Evolutionary conservation across 495 filamentous ascomycete genomes (phyloP).

Genomic region (Thermothielavioides terrestris): DNA sequence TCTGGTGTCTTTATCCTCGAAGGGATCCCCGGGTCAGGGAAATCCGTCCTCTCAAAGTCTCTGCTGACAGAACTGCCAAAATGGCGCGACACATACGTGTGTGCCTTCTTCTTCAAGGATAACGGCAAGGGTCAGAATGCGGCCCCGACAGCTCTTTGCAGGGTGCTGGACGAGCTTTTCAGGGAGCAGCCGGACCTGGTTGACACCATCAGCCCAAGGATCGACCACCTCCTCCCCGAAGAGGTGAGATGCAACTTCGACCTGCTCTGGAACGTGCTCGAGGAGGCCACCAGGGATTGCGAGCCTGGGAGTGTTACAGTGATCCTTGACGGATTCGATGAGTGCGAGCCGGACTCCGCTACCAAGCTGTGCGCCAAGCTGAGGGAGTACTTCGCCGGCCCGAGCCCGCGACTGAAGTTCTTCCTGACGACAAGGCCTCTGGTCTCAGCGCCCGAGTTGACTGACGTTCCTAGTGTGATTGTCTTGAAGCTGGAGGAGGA

Average conservation of each 20-base stretch:
- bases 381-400: conserved; percentile 2
- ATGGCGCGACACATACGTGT: conserved; percentile 4
- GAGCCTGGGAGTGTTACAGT: conserved; percentile 13
- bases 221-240: conserved; percentile 10
- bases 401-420: conserved; percentile 12
- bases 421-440: conserved; percentile 13
- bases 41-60: conserved; percentile 16
- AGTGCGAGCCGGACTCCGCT: conserved; percentile 14
- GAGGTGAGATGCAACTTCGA: conserved; percentile 17
- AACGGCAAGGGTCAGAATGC: conserved; percentile 14
- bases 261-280: conserved; percentile 11
- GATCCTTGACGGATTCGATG: conserved; percentile 14
- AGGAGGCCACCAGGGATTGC: conserved; percentile 2
- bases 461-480: not conserved
- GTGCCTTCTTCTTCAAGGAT: conserved; percentile 19
- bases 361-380: conserved; percentile 12
- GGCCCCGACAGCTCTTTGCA: conserved; percentile 13
- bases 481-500: conserved; percentile 12
- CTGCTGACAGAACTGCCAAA: conserved; percentile 12
- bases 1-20: conserved; percentile 10
- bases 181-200: conserved; percentile 1
- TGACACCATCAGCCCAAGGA: conserved; percentile 5
- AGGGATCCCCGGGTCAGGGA: conserved; percentile 15
- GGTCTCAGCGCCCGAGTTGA: not conserved
- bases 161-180: conserved; percentile 15